These are phyloP conservation scores for Euphorbia schlechtendalii DNA, from an alignment of 441 rosid genomes.

Conservation along the genomic window DNA sequence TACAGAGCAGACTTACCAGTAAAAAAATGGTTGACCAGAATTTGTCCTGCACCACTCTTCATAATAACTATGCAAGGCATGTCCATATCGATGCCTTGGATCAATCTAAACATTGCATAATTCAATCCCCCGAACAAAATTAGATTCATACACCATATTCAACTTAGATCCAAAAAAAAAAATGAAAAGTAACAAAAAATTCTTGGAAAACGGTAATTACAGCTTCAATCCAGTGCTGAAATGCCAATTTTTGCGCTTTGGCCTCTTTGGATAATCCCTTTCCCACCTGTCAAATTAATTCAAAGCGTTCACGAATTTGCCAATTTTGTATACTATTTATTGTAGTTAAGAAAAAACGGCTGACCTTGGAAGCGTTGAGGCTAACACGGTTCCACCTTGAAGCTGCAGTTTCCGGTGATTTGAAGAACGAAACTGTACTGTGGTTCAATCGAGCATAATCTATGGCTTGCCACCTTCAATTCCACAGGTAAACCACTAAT, in stretches of 20 bases:
- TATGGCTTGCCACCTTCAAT: constrained; percentile 76
- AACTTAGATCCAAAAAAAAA: neutral
- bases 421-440: constrained; percentile 74
- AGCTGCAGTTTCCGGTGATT: constrained; percentile 63
- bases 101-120: constrained; percentile 47
- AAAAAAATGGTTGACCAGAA: constrained; percentile 85
- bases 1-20: constrained; percentile 43
- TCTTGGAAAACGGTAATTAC: constrained; percentile 28
- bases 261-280: constrained; percentile 69
- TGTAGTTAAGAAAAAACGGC: neutral
- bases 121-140: neutral
- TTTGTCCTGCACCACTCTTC: constrained; percentile 66
- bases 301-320: constrained; percentile 1
- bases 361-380: constrained; percentile 79
- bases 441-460: constrained; percentile 69
- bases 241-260: constrained; percentile 84
- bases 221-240: constrained; percentile 97
- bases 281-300: constrained; percentile 53
- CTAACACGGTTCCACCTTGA: constrained; percentile 73
- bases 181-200: neutral
- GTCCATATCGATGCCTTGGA: constrained; percentile 94
- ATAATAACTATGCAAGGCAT: constrained; percentile 60
- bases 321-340: no score
- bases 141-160: constrained; percentile 3
- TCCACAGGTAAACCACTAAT: neutral